phyloP scores from a whole-genome alignment of 371 early-diverging fungal species.

The Mortierella sp. region DNA sequence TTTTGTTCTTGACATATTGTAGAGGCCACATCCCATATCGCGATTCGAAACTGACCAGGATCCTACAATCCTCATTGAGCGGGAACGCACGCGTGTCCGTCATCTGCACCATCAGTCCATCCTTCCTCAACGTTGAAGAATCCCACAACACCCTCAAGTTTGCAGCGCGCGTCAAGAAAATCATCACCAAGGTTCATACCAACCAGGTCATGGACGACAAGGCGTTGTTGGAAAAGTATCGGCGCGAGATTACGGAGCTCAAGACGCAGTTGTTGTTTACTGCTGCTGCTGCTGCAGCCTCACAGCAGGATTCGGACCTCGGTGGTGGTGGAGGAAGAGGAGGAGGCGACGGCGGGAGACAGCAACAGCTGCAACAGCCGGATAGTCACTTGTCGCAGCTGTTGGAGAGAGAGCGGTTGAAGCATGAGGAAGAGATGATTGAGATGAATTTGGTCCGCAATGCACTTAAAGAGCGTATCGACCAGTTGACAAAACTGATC shows the following conservation, averaged over 20 bases:
- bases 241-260: conserved; percentile 84
- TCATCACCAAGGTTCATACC: conserved; percentile 74
- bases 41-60: conserved; percentile 92
- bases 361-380: conserved; percentile 18
- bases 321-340: no score
- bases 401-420: conserved; percentile 56
- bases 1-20: not conserved
- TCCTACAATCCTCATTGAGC: conserved; percentile 85
- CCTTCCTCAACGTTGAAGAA: conserved; percentile 75
- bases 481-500: conserved; percentile 87
- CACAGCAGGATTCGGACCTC: not conserved
- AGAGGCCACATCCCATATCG: conserved; percentile 87
- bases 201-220: conserved; percentile 87
- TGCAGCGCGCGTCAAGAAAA: conserved; percentile 82
- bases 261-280: conserved; percentile 79
- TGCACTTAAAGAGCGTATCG: conserved; percentile 85
- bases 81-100: conserved; percentile 86
- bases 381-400: conserved; percentile 26
- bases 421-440: conserved; percentile 83
- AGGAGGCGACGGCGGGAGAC: conserved; percentile 25
- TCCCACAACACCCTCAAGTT: conserved; percentile 90
- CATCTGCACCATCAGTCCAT: conserved; percentile 86
- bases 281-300: conserved; percentile 15
- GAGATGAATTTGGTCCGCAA: conserved; percentile 80
- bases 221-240: conserved; percentile 88